These are phyloP conservation scores for Thalassiosira hispida DNA, from an alignment of 352 stramenopile species.

Conservation along the genomic window DNA sequence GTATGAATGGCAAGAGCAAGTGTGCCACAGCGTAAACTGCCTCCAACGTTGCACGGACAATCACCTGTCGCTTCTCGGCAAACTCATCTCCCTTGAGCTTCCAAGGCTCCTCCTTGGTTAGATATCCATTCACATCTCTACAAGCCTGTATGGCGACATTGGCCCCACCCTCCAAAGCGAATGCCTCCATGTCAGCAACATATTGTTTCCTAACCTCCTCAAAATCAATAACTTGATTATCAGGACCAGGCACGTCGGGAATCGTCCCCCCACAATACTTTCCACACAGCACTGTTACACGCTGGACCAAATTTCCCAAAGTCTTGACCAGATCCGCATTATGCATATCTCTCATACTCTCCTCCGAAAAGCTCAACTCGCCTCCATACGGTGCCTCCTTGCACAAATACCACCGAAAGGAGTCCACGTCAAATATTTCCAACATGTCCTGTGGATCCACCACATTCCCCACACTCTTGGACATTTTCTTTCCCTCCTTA, in stretches of 20 bases:
- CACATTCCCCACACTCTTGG: conserved; percentile 98
- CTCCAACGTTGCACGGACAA: conserved; percentile 96
- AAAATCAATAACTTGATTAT: conserved; percentile 48
- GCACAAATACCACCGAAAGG: conserved; percentile 92
- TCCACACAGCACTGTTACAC: conserved; percentile 92
- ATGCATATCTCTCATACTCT: conserved; percentile 95
- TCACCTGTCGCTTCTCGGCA: conserved; percentile 82
- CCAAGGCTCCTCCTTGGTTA: conserved; percentile 97
- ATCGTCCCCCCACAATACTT: conserved; percentile 93
- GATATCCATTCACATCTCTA: conserved; percentile 95
- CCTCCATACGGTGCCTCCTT: conserved; percentile 93
- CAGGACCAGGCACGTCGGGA: conserved; percentile 67
- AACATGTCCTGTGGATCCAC: conserved; percentile 97
- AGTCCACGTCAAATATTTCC: conserved; percentile 91
- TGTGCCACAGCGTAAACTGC: conserved; percentile 96
- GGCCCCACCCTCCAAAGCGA: conserved; percentile 90
- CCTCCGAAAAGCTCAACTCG: conserved; percentile 90
- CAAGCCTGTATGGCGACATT: conserved; percentile 90
- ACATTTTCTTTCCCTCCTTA: conserved; percentile 99
- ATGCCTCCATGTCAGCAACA: conserved; percentile 91
- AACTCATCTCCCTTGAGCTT: conserved; percentile 92
- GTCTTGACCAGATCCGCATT: conserved; percentile 94
- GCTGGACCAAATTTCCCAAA: conserved; percentile 96
- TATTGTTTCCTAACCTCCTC: conserved; percentile 69
- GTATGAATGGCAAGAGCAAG: conserved; percentile 95